Evolutionary conservation across 345 rosid species (phyloP).

Genomic region (Murraya paniculata): DNA sequence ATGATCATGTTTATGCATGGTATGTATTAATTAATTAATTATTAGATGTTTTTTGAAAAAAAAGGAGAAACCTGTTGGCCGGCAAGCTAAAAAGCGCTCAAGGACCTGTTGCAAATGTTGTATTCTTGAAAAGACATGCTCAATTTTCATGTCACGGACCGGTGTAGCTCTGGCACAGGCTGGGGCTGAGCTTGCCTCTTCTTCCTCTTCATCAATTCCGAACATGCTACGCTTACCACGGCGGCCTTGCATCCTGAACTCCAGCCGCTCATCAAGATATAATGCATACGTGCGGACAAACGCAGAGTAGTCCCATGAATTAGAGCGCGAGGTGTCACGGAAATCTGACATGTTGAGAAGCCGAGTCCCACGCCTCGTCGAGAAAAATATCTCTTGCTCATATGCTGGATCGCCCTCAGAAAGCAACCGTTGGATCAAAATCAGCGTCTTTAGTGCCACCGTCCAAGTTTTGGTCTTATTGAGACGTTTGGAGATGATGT

Average conservation of each 20-base stretch:
- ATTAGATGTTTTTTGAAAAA: background rate
- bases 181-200: constrained; percentile 26
- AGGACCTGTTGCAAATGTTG: constrained; percentile 78
- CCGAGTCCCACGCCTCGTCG: constrained; percentile 79
- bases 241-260: constrained; percentile 60
- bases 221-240: constrained; percentile 53
- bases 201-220: constrained; percentile 45
- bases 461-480: constrained; percentile 85
- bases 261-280: constrained; percentile 78
- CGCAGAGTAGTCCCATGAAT: constrained; percentile 83
- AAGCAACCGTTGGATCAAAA: constrained; percentile 61
- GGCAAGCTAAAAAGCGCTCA: constrained; percentile 79
- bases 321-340: constrained; percentile 47
- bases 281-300: constrained; percentile 74
- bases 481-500: constrained; percentile 57
- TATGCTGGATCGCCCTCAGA: constrained; percentile 67
- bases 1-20: too few relatives aligned
- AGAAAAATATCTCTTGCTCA: constrained; percentile 90
- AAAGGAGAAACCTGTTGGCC: constrained; percentile 64
- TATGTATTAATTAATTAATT: too few relatives aligned
- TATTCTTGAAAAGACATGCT: constrained; percentile 49
- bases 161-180: constrained; percentile 39
- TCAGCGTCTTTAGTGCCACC: constrained; percentile 78
- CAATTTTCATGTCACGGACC: constrained; percentile 56
- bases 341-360: constrained; percentile 85